These are phyloP conservation scores for Trametes cubensis DNA, from an alignment of 768 basidiomycete genomes.

Conservation along the genomic window DNA sequence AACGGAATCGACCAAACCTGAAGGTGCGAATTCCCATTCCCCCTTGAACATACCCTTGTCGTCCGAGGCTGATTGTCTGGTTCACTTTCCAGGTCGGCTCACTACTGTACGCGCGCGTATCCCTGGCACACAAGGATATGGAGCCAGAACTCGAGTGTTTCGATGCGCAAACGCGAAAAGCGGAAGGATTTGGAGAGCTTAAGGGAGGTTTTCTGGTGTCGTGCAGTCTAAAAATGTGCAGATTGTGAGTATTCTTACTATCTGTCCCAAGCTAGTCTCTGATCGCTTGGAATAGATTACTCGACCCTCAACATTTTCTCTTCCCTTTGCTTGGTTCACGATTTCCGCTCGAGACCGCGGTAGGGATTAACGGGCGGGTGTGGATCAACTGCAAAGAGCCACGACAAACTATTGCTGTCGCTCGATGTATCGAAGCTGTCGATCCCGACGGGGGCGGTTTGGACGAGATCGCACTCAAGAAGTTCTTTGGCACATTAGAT, in stretches of 20 bases:
- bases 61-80: neutral
- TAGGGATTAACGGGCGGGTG: slow-evolving; percentile 89
- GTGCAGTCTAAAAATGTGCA: slow-evolving; percentile 83
- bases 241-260: slow-evolving; percentile 63
- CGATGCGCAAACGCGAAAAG: slow-evolving; percentile 88
- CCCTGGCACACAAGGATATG: slow-evolving; percentile 95
- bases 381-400: slow-evolving; percentile 83
- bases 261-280: slow-evolving; percentile 1
- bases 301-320: slow-evolving; percentile 82
- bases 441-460: slow-evolving; percentile 75
- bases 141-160: slow-evolving; percentile 98
- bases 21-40: slow-evolving; percentile 56
- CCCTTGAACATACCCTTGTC: neutral
- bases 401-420: slow-evolving; percentile 72
- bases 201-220: slow-evolving; percentile 84
- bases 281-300: slow-evolving; percentile 50
- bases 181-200: slow-evolving; percentile 92
- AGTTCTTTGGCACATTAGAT: slow-evolving; percentile 53
- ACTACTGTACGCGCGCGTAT: slow-evolving; percentile 89
- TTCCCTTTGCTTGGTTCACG: slow-evolving; percentile 77
- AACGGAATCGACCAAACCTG: slow-evolving; percentile 90
- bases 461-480: slow-evolving; percentile 54
- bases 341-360: slow-evolving; percentile 86
- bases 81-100: slow-evolving; percentile 79
- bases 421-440: slow-evolving; percentile 79